Evolutionary conservation across 192 early-diverging fungal genomes (phyloP), one percentile per base, ranked within the genome.

Genomic region (Backusella psychrophila): DNA sequence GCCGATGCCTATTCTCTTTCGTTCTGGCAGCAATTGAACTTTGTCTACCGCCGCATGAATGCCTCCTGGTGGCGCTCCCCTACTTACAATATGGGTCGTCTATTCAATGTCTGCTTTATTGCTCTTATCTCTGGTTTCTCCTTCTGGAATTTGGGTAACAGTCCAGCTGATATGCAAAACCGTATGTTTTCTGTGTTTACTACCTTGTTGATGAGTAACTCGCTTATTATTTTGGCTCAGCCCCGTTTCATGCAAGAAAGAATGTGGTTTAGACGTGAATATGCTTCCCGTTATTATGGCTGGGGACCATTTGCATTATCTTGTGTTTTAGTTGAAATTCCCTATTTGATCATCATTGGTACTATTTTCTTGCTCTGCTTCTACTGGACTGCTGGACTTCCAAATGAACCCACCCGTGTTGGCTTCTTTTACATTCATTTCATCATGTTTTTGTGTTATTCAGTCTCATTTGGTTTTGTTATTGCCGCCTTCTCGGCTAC

Each of bases 21-120:
- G 0, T 78, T 82, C 53, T 52, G 75, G 81, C 77, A 77, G 23
- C 91, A 91, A 84, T 86, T 81, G 59, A 65, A 73, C 59, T 33
- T 87, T 21, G 93, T 94, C 9, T 85, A 87, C 41, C 83, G 77
- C 33, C 87, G 91, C 66, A 94, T 91, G 90, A 85, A 91, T 56
- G 14, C 81, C 1, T 82, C 86, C 39, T 94, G 89, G 85, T 94
- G 89, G 89, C 88, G 93, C 63, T 87, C 87, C 67, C 82, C 88
- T 56, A 85, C 85, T 36, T 94, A 94, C 82, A 93, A 92, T 80
- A 77, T 92, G 78, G 91, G 89, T 15, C 85, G 88, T 59, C 39
- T 88, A 19, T 82, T 85, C 17, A 83, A 88, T 52, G 87, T 89
- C 41, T 74, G 87, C 36, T 74, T 90, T 34, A 77, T 80, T 67